Evolutionary conservation across 176 grass and related monocot species (phyloP).

Genomic region (Triticum timopheevii): DNA sequence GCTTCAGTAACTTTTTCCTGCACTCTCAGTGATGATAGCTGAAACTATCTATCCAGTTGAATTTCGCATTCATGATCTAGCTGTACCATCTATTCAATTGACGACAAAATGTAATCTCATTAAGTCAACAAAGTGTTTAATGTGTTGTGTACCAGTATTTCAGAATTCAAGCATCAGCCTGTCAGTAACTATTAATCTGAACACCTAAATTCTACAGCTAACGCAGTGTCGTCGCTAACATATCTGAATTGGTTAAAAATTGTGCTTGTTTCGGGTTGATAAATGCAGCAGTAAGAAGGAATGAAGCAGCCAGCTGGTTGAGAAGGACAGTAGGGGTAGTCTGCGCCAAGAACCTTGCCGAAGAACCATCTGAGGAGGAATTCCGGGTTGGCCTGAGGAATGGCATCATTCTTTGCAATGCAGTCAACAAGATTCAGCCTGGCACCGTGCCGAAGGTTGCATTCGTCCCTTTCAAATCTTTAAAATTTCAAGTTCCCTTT

Average conservation of each 20-base stretch:
- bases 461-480: slow-evolving; percentile 27
- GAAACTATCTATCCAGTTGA: no score
- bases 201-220: not conserved
- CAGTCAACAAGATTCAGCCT: slow-evolving; percentile 83
- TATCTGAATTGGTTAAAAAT: not conserved
- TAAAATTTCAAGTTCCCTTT: slow-evolving; percentile 26
- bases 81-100: not conserved
- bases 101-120: not conserved
- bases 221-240: not conserved
- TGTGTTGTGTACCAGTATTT: not conserved
- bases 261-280: slow-evolving; percentile 22
- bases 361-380: slow-evolving; percentile 88
- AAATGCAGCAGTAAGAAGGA: slow-evolving; percentile 73
- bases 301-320: slow-evolving; percentile 84
- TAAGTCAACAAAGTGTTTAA: not conserved
- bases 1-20: not conserved
- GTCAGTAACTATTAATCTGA: not conserved
- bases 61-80: no score
- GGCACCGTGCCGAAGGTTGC: slow-evolving; percentile 73
- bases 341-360: slow-evolving; percentile 66
- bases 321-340: slow-evolving; percentile 68
- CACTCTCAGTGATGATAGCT: not conserved
- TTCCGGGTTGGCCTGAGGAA: slow-evolving; percentile 81
- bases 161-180: not conserved
- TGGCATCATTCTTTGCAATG: slow-evolving; percentile 92